phyloP scores from a whole-genome alignment of 2,329 filamentous ascomycete genomes.

The Colletotrichum magnum region DNA sequence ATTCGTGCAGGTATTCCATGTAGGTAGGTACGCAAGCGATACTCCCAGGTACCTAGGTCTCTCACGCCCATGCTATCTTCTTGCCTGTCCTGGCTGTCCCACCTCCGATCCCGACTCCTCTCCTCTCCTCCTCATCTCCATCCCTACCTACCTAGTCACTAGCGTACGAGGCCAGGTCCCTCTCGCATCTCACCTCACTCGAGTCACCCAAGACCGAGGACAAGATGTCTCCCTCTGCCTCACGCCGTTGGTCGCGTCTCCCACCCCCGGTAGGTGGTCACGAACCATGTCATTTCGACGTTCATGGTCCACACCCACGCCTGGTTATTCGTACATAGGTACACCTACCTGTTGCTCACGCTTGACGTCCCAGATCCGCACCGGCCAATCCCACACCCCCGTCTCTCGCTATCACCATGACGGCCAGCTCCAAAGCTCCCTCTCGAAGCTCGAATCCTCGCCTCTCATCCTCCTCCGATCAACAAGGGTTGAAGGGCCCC shows the following conservation, averaged over 20 bases:
- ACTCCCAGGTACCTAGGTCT: conserved; percentile 22
- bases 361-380: conserved; percentile 6
- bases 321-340: background rate
- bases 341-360: background rate
- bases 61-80: too few relatives aligned
- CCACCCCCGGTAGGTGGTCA: background rate
- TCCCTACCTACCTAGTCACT: background rate
- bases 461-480: conserved; percentile 12
- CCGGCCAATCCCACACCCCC: conserved; percentile 9
- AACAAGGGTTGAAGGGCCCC: background rate
- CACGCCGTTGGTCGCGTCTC: background rate
- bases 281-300: conserved; percentile 14
- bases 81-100: background rate
- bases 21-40: conserved; percentile 13
- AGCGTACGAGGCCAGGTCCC: too few relatives aligned
- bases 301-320: conserved; percentile 6
- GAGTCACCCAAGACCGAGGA: too few relatives aligned
- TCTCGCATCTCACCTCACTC: too few relatives aligned
- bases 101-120: background rate
- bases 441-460: conserved; percentile 9
- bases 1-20: background rate
- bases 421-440: background rate
- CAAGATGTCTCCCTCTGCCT: background rate
- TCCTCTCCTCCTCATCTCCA: background rate
- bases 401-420: background rate